These are phyloP conservation scores for Leptographium radiaticola DNA, from an alignment of 2,329 filamentous ascomycete species.

Conservation along the genomic window DNA sequence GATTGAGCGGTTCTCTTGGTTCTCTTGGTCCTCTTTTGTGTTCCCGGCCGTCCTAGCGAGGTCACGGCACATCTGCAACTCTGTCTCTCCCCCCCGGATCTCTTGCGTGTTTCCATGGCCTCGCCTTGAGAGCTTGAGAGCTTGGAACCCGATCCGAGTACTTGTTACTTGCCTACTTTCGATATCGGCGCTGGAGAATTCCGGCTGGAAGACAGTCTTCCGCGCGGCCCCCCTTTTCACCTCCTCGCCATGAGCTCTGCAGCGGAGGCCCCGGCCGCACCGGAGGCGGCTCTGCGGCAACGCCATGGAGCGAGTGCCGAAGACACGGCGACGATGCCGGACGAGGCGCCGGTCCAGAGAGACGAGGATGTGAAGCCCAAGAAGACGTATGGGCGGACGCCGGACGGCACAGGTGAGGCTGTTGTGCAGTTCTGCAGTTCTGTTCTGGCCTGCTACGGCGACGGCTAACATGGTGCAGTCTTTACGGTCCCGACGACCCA, in stretches of 20 bases:
- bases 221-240: background rate
- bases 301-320: background rate
- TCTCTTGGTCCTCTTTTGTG: too few relatives aligned
- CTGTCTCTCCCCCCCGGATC: background rate
- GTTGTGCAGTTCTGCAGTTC: too few relatives aligned
- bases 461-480: slow-evolving; percentile 40
- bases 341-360: background rate
- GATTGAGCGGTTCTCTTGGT: background rate
- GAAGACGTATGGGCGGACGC: slow-evolving; percentile 84
- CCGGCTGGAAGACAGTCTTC: background rate
- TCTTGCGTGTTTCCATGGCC: background rate
- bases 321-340: background rate
- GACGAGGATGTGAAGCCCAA: slow-evolving; percentile 24
- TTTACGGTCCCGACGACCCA: slow-evolving; percentile 93
- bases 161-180: background rate
- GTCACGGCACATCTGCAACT: background rate
- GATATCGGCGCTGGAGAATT: background rate
- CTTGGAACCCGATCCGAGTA: too few relatives aligned
- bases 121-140: background rate
- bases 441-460: slow-evolving; percentile 9
- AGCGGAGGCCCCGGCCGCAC: background rate
- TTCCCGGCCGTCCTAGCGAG: too few relatives aligned
- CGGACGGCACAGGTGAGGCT: slow-evolving; percentile 71
- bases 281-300: background rate
- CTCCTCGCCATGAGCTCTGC: slow-evolving; percentile 1